A percentile compares a stretch with the other conserved stretches of the same genome.
Conservation (phyloP, 108 stramenopile genomes). For the Aurantiochytrium sp. region DNA sequence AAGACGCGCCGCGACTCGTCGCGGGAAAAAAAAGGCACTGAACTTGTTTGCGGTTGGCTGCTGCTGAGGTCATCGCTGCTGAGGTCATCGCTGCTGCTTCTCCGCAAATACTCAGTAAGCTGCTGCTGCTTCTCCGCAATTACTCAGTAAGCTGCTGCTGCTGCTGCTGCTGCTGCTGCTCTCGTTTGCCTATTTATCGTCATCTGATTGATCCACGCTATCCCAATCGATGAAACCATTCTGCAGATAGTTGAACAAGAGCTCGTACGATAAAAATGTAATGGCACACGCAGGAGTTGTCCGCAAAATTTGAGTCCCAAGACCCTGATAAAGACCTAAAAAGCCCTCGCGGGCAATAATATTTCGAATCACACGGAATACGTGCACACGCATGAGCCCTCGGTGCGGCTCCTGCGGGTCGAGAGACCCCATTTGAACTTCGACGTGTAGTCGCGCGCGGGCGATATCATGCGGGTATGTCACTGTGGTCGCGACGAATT, state of each 20-base stretch:
- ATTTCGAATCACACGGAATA: background rate
- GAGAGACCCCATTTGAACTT: background rate
- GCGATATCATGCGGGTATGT: conserved; percentile 5
- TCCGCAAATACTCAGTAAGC: no score
- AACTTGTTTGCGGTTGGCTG: no score
- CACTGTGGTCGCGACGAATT: background rate
- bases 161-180: no score
- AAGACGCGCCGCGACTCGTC: no score
- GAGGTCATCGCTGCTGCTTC: no score
- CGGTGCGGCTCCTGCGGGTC: background rate
- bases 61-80: no score
- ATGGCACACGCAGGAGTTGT: background rate
- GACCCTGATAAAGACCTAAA: background rate
- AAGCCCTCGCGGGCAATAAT: background rate
- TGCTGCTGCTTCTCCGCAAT: no score
- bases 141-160: no score
- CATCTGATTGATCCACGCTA: background rate
- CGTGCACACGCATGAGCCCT: background rate
- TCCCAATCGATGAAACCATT: background rate
- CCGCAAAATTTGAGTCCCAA: background rate
- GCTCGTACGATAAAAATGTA: background rate
- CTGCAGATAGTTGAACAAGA: background rate
- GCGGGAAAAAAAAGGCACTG: no score
- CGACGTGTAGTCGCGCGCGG: background rate
- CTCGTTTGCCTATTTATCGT: background rate